Base-by-base conservation (phyloP, 2,329 filamentous ascomycete species). In the Septoria petroselini region DNA sequence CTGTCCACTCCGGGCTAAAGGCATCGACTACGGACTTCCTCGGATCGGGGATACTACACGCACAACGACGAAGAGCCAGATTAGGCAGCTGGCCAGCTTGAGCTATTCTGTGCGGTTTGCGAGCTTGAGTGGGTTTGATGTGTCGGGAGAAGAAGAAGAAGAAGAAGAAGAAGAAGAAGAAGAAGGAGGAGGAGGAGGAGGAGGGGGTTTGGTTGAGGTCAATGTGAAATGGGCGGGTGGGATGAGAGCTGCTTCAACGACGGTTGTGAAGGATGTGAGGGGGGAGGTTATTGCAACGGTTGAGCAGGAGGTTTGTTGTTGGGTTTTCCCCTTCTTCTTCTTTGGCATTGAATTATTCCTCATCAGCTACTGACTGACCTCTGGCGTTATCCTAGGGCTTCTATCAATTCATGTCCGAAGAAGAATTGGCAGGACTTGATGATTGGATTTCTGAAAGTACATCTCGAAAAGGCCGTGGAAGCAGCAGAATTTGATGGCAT, bases 221-320 rank as follows among this genome's bases (percentile, higher is more conserved):
- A 30, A 41, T 11, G 7, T 34, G 15, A 23, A 23, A 18, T 48
- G 44, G 44, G 37, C 44, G 18, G 27, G 23, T 7, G 37, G 44
- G 4, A 12, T 30, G 4, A 40, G 37, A n/a, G 44, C 44, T 2
- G 21, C 41, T n/a, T 17, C 17, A 3, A 25, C 37, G 15, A 41
- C 17, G 27, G 19, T 27, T 14, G 34, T 48, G 8, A 30, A 27
- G 12, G 44, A 48, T n/a, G 37, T 39, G 12, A 19, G 38, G 2
- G 37, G 44, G 2, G 37, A 48, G 15, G 17, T 39, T 17, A 41
- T 48, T 18, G 44, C 44, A n/a, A 48, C 44, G 35, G 14, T 29
- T 14, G 44, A 48, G 25, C 44, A 41, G 15, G 44, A 41, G 27
- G 27, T 30, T 12, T 30, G 27, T 30, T n/a, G n/a, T n/a, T n/a